phyloP scores from a whole-genome alignment of 495 filamentous ascomycete species.

The Penicillium alfredii region DNA sequence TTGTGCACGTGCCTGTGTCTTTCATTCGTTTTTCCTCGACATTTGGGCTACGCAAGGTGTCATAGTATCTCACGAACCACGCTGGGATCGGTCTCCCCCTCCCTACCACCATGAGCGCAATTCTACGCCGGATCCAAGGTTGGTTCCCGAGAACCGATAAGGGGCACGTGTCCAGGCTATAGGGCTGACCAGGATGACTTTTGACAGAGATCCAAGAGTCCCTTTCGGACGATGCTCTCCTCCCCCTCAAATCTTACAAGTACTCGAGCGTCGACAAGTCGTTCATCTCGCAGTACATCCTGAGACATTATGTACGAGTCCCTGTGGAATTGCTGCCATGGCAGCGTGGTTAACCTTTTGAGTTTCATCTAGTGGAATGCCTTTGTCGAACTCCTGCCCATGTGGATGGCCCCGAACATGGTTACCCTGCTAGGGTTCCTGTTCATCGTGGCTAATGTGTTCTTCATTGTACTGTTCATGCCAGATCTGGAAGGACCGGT shows the following conservation, averaged over 20 bases:
- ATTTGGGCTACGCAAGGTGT: no score
- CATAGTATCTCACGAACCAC: conserved; percentile 4
- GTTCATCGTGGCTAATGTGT: conserved; percentile 85
- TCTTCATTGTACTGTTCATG: conserved; percentile 71
- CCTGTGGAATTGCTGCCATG: not conserved
- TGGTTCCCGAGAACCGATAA: conserved; percentile 4
- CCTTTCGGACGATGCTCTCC: conserved; percentile 62
- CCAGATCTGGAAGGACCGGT: conserved; percentile 91
- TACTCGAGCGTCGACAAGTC: conserved; percentile 97
- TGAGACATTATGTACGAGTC: conserved; percentile 81
- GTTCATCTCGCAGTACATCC: conserved; percentile 85
- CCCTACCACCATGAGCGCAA: conserved; percentile 28
- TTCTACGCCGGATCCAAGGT: conserved; percentile 44
- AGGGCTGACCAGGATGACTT: no score
- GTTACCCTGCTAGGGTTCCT: conserved; percentile 93
- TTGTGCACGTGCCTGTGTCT: not conserved
- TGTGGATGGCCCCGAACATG: conserved; percentile 97
- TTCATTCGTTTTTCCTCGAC: not conserved
- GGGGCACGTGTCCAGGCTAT: no score
- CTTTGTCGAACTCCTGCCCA: conserved; percentile 82
- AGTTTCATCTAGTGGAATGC: conserved; percentile 80
- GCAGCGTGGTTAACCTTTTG: conserved; percentile 7
- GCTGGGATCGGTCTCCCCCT: conserved; percentile 12
- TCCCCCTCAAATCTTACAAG: conserved; percentile 91
- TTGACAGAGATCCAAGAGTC: conserved; percentile 49